Base-by-base conservation (phyloP, 352 stramenopile genomes). In the Globisporangium cystogenes region DNA sequence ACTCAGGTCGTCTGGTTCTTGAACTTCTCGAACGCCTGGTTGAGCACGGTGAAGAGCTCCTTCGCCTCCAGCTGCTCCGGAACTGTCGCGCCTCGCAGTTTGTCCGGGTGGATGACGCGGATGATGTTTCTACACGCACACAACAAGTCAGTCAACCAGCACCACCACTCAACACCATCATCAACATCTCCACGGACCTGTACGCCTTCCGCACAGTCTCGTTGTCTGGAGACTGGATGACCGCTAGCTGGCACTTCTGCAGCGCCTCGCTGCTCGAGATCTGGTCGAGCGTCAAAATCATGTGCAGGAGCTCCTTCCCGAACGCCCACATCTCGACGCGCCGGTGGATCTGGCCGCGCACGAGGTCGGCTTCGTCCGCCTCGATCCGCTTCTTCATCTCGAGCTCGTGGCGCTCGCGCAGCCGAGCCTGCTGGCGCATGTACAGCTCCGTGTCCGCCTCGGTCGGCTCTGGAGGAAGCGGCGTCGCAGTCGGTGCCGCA, bases 21-120 rank as follows among this genome's bases (percentile, higher is more conserved):
- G 52, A 88, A 92, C 51, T 81, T 83, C 53, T 95, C 82, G 58
- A 93, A 95, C n/a, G 81, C 81, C 59, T 93, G 76, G 56, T 93
- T 95, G 29, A 93, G 62, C 37, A 93, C 77, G 18, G 83, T 95
- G 62, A 95, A 95, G 24, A 95, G 70, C 55, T 93, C 85, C 26
- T 91, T 90, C 5, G 85, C 82, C 59, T 90, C 85, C 8, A 93
- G 53, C 46, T 95, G 82, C 31, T 95, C 81, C n/a, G 78, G 40
- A 39, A 95, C 69, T 6, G 74, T 83, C 15, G 76, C 85, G 15
- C 71, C 70, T 11, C 85, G 81, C n/a, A 95, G 62, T 57, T 95
- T 95, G 46, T 95, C 85, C 7, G 85, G 85, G 40, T 95, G 85
- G 16, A 95, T 90, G 11, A 95, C 71, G 6, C 85, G 77, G 58